Evolutionary conservation across 345 rosid species (phyloP).

Genomic region (Brassica cretica): DNA sequence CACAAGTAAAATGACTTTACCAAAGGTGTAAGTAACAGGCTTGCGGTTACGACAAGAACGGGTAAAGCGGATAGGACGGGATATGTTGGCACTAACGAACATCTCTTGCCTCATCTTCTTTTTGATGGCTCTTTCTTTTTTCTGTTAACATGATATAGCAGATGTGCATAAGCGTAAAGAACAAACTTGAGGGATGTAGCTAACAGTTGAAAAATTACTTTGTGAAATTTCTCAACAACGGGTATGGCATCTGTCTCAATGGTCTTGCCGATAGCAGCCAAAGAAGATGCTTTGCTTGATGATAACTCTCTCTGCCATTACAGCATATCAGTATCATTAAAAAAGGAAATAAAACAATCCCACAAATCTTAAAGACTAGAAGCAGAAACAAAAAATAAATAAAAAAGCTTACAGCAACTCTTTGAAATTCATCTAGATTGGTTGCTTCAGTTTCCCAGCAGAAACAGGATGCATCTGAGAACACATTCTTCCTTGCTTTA

Average conservation of each 20-base stretch:
- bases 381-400: constrained; percentile 5
- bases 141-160: constrained; percentile 43
- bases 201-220: constrained; percentile 44
- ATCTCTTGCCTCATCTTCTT: constrained; percentile 57
- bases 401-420: constrained; percentile 52
- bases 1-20: constrained; percentile 43
- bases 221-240: constrained; percentile 56
- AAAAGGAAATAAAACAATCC: background rate
- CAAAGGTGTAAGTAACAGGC: constrained; percentile 68
- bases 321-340: background rate
- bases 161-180: constrained; percentile 7
- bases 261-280: constrained; percentile 53
- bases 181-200: background rate
- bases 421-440: constrained; percentile 62
- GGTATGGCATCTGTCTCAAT: constrained; percentile 62
- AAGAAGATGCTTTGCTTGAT: constrained; percentile 52
- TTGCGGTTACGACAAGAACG: constrained; percentile 69
- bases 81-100: constrained; percentile 45
- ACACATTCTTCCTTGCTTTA: constrained; percentile 42
- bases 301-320: constrained; percentile 61
- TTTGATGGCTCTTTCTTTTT: constrained; percentile 64
- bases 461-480: constrained; percentile 35
- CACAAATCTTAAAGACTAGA: constrained; percentile 11
- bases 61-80: constrained; percentile 37
- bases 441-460: constrained; percentile 86